Evolutionary conservation across 208 protist species (phyloP).

Genomic region (Trypanosoma platydactyli): DNA sequence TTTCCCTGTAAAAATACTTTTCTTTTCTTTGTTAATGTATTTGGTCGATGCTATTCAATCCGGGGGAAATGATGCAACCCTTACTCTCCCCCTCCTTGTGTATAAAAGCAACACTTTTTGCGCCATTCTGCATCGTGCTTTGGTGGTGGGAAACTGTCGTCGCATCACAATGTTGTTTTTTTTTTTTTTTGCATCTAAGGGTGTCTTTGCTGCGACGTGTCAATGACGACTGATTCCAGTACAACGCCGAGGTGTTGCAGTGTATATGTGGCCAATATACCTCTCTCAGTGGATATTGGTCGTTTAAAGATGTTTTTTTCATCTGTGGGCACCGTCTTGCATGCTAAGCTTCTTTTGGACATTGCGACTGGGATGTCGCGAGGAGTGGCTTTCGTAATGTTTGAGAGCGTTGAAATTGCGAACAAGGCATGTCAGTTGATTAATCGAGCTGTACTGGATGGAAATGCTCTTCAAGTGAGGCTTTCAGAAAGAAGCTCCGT

Average conservation of each 20-base stretch:
- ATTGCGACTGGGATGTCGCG: constrained; percentile 29
- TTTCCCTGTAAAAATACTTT: too few relatives aligned
- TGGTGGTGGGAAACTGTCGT: too few relatives aligned
- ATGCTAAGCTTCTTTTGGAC: constrained; percentile 30
- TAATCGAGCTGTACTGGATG: constrained; percentile 23
- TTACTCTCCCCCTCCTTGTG: too few relatives aligned
- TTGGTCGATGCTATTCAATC: too few relatives aligned
- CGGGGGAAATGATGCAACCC: too few relatives aligned
- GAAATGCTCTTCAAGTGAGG: constrained; percentile 20
- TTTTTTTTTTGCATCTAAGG: too few relatives aligned
- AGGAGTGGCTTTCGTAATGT: constrained; percentile 29
- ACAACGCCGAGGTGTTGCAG: constrained; percentile 2
- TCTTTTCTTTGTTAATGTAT: too few relatives aligned
- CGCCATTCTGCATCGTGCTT: too few relatives aligned
- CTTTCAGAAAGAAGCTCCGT: constrained; percentile 23
- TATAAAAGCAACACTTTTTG: too few relatives aligned
- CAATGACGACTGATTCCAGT: background rate
- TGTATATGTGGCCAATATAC: constrained; percentile 28
- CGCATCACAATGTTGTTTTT: too few relatives aligned
- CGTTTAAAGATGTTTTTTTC: constrained; percentile 18
- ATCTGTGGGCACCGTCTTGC: constrained; percentile 21
- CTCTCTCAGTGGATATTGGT: constrained; percentile 17
- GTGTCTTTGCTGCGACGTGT: background rate
- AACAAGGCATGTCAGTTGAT: constrained; percentile 20
- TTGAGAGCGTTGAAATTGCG: constrained; percentile 20